These are phyloP conservation scores for Fraxinus sp. DNA, from an alignment of 305 asterid genomes.

Conservation along the genomic window DNA sequence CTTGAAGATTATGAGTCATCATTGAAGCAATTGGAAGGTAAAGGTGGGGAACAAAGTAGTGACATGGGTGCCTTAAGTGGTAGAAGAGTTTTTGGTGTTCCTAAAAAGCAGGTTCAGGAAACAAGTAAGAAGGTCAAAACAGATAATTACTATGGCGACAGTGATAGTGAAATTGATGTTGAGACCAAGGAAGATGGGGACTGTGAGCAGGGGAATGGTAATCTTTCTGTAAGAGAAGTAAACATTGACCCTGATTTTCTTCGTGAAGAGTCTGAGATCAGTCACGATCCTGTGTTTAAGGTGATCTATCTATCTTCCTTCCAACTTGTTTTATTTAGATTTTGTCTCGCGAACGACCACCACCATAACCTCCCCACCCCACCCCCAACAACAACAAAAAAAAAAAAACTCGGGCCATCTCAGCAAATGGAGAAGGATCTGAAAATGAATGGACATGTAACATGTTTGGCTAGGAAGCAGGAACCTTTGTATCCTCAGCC, in stretches of 20 bases:
- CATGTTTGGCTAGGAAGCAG: not conserved
- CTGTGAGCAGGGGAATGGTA: conserved; percentile 31
- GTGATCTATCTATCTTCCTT: conserved; percentile 33
- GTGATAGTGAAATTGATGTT: conserved; percentile 68
- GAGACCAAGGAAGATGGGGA: conserved; percentile 43
- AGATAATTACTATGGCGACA: conserved; percentile 61
- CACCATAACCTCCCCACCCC: not conserved
- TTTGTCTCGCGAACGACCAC: not conserved
- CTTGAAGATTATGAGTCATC: conserved; percentile 70
- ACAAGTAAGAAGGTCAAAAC: conserved; percentile 37
- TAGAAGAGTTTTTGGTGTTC: conserved; percentile 76
- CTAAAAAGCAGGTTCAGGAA: conserved; percentile 47
- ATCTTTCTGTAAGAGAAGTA: conserved; percentile 38
- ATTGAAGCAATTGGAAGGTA: conserved; percentile 55
- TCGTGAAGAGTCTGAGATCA: conserved; percentile 57
- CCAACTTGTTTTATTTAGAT: not conserved
- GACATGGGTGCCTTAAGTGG: conserved; percentile 50
- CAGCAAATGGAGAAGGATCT: not conserved
- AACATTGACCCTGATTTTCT: conserved; percentile 62
- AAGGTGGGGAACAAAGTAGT: conserved; percentile 30
- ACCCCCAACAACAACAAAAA: not conserved
- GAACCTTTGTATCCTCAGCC: not conserved
- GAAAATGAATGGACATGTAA: not conserved
- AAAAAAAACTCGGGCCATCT: not conserved
- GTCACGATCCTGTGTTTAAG: conserved; percentile 64